Percentiles rank a stretch among this genome's conserved stretches.
Evolutionary conservation across 2,329 filamentous ascomycete species (phyloP).

Genomic region (Talaromyces marneffei): DNA sequence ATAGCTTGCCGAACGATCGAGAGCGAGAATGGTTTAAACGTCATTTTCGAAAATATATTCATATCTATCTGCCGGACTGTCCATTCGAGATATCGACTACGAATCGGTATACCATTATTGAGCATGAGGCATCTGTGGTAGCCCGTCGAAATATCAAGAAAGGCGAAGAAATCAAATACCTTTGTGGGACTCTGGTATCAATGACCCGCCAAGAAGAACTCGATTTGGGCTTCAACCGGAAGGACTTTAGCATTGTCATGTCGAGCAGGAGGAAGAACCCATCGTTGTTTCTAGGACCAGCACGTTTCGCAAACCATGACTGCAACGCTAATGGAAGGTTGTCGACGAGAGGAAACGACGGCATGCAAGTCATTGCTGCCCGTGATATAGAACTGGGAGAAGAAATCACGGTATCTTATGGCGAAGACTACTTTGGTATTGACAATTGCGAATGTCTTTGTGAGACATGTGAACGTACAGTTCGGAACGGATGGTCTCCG

Average conservation of each 20-base stretch:
- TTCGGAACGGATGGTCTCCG: conserved; percentile 74
- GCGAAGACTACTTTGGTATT: conserved; percentile 91
- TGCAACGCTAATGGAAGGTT: conserved; percentile 87
- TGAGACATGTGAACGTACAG: conserved; percentile 69
- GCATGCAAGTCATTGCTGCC: conserved; percentile 84
- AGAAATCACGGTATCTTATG: conserved; percentile 94
- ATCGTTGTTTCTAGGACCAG: conserved; percentile 88
- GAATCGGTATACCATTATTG: conserved; percentile 88
- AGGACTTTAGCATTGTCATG: conserved; percentile 95
- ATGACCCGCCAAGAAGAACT: conserved; percentile 90
- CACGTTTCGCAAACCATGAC: conserved; percentile 95
- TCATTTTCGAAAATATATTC: conserved; percentile 84
- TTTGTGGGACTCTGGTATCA: conserved; percentile 83
- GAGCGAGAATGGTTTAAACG: conserved; percentile 81
- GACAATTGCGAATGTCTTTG: conserved; percentile 95
- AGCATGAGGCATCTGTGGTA: conserved; percentile 80
- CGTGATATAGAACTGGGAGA: conserved; percentile 79
- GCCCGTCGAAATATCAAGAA: conserved; percentile 73
- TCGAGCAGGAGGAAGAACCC: conserved; percentile 86
- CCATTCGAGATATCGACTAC: conserved; percentile 91
- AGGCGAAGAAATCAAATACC: conserved; percentile 82
- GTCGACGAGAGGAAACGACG: conserved; percentile 73
- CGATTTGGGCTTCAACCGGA: conserved; percentile 70
- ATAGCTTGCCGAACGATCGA: conserved; percentile 62
- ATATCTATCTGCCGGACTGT: conserved; percentile 88